A percentile compares a stretch with the other conserved stretches of the same genome.
Conservation (phyloP, 2,329 filamentous ascomycete genomes). For the Verticillium longisporum region DNA sequence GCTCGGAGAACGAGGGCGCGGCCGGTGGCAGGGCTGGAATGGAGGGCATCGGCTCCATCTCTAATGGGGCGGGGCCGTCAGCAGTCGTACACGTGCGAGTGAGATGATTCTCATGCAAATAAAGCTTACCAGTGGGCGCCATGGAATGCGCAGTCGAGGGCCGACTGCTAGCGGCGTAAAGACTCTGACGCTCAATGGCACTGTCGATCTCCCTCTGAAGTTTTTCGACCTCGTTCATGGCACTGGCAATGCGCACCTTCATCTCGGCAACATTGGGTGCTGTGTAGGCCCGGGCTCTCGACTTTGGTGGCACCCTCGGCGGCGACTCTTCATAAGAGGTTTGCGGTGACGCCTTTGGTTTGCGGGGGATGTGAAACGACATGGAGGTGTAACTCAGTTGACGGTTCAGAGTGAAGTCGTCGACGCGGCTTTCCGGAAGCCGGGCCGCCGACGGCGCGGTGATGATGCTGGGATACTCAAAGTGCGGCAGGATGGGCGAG, state of each 20-base stretch:
- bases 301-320: constrained; percentile 36
- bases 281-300: constrained; percentile 35
- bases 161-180: constrained; percentile 42
- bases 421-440: constrained; percentile 13
- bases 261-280: constrained; percentile 43
- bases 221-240: constrained; percentile 51
- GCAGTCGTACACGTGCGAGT: neutral
- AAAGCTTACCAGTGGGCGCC: constrained; percentile 11
- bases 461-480: constrained; percentile 32
- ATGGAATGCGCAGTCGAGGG: constrained; percentile 43
- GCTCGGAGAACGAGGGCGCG: constrained; percentile 51
- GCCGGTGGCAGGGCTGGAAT: constrained; percentile 51
- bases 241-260: constrained; percentile 48
- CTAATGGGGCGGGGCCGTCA: constrained; percentile 17
- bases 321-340: constrained; percentile 23
- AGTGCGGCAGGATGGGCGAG: constrained; percentile 49
- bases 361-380: constrained; percentile 50
- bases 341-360: constrained; percentile 25
- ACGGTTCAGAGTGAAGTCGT: constrained; percentile 26
- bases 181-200: constrained; percentile 52
- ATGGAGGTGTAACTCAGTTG: constrained; percentile 42
- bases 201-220: constrained; percentile 54
- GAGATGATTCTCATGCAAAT: neutral
- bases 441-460: constrained; percentile 31
- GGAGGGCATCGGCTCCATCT: constrained; percentile 44